Evolutionary conservation across 495 filamentous ascomycete species (phyloP).

Genomic region (Lineolata rhizophorae): DNA sequence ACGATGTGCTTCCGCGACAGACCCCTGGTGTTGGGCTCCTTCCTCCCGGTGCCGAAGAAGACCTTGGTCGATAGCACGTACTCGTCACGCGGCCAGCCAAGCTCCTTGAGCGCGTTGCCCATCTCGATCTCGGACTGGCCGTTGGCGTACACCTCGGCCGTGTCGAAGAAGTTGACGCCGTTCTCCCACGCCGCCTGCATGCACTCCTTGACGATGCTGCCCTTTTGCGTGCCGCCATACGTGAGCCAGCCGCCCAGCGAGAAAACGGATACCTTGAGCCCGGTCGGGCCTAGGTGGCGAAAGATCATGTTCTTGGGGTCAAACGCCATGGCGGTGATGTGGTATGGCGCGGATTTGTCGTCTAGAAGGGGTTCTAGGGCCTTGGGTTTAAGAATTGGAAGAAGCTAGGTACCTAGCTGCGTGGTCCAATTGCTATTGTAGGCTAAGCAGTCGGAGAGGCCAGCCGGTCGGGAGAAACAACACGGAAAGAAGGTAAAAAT

Average conservation of each 20-base stretch:
- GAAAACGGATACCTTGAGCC: slow-evolving; percentile 20
- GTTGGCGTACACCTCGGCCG: slow-evolving; percentile 29
- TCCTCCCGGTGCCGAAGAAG: slow-evolving; percentile 23
- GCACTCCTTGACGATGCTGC: slow-evolving; percentile 21
- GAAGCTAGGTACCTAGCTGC: no score
- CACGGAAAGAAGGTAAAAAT: no score
- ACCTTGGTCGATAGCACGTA: slow-evolving; percentile 17
- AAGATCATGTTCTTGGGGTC: slow-evolving; percentile 15
- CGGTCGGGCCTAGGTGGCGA: slow-evolving; percentile 20
- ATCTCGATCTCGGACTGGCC: slow-evolving; percentile 35
- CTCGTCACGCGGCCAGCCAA: slow-evolving; percentile 24
- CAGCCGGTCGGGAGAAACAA: no score
- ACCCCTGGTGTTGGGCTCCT: slow-evolving; percentile 27
- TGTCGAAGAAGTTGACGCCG: slow-evolving; percentile 33
- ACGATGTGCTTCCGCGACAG: slow-evolving; percentile 25
- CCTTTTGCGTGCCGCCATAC: slow-evolving; percentile 20
- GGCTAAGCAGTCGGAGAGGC: no score
- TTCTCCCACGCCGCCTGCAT: slow-evolving; percentile 29
- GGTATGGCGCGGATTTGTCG: no score
- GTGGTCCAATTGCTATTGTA: no score
- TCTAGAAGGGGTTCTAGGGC: no score
- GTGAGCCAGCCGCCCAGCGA: slow-evolving; percentile 20
- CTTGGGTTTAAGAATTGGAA: no score
- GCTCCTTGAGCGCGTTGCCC: slow-evolving; percentile 33
- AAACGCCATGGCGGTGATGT: slow-evolving; percentile 2